Evolutionary conservation across 345 rosid species (phyloP), one percentile per base, ranked within the genome.

Genomic region (Citrus unshiu): DNA sequence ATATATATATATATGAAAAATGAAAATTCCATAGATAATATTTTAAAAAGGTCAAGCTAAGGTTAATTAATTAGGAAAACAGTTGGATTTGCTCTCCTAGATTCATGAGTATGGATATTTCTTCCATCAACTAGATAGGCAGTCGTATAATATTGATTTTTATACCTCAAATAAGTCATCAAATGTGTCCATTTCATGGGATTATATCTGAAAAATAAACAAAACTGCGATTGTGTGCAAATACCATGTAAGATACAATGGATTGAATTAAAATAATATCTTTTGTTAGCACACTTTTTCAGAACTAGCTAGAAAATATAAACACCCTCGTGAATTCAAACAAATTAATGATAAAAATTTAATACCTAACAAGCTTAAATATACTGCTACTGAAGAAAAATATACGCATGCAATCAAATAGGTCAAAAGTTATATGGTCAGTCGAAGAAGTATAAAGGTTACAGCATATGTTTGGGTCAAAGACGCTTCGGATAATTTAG

Each of bases 381-480:
- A 16, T 68, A 9, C 27, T 21, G 24, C 29, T 30, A 37, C 49
- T 14, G 56, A 16, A 51, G 61, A 43, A 66, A 27, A 59, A 37
- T 37, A 78, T 32, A 73, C 75, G 69, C 87, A 70, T 74, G 81
- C 80, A 43, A 35, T 76, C 39, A 65, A 30, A 74, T 54, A 68
- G 80, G 91, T 86, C 84, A 85, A 85, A 69, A 77, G 65, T 72
- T 62, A 32, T 58, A 57, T 72, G 29, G 77, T 73, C 40, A 54
- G 65, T 60, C 54, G 22, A 46, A 76, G 70, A 19, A 65, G 27
- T 29, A 3, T 70, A 39, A 7, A 39, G 8, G 27, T 74, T 27
- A 64, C n/a, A 14, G 16, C 43, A 21, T 32, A 40, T 77, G 84
- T 88, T 85, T 86, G 72, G 68, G 91, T 90, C 91, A 90, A 87